These are phyloP conservation scores for Salisapilia sapeloensis DNA, from an alignment of 352 stramenopile genomes.

Conservation along the genomic window DNA sequence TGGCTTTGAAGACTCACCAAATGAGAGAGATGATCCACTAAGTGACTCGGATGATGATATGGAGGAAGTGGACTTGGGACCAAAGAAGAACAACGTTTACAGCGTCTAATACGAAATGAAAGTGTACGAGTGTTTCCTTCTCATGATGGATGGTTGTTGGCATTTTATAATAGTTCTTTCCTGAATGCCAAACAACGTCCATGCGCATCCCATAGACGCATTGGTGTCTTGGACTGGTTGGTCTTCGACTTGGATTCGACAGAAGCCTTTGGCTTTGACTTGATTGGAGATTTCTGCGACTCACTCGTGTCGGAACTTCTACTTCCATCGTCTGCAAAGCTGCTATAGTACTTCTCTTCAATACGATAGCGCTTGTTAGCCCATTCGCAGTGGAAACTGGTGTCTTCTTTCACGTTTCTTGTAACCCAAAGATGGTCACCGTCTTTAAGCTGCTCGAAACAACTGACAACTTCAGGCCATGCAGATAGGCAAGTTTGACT, in stretches of 20 bases:
- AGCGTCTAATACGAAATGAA: no score
- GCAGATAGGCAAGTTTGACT: slow-evolving; percentile 5
- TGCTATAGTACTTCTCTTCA: no score
- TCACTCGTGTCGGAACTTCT: slow-evolving; percentile 10
- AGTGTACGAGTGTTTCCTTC: no score
- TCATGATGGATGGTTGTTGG: no score
- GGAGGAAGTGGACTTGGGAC: no score
- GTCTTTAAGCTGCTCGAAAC: slow-evolving; percentile 20
- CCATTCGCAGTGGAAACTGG: slow-evolving; percentile 47
- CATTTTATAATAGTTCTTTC: slow-evolving; percentile 1
- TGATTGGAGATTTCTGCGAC: slow-evolving; percentile 2
- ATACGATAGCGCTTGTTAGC: no score
- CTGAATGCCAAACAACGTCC: slow-evolving; percentile 20
- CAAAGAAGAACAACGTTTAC: no score
- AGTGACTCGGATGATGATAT: no score
- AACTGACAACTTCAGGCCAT: slow-evolving; percentile 15
- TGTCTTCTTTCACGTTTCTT: slow-evolving; percentile 42
- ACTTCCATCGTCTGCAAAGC: slow-evolving; percentile 17
- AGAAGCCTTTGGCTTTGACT: neutral
- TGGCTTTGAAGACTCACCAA: no score
- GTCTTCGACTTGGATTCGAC: slow-evolving; percentile 1
- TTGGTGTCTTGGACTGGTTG: slow-evolving; percentile 1
- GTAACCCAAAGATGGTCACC: slow-evolving; percentile 44
- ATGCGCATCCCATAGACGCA: slow-evolving; percentile 34
- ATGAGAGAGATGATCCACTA: no score